Evolutionary conservation across 805 yeast genomes (phyloP).

Genomic region (Starmerella tilneyi): DNA sequence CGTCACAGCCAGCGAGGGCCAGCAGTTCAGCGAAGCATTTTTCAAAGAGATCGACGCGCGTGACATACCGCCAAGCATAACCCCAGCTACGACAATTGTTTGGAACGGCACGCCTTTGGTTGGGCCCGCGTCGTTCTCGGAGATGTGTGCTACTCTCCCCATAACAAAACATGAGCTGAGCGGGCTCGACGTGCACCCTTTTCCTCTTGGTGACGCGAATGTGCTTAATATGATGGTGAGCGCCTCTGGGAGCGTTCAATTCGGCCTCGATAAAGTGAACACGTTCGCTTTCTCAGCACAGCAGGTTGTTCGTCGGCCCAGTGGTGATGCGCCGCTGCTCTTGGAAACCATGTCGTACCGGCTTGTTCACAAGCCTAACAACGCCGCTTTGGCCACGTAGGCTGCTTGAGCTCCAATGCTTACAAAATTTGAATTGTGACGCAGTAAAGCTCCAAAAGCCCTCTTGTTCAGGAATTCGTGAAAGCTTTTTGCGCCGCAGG

Average conservation of each 20-base stretch:
- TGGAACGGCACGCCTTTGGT: conserved; percentile 37
- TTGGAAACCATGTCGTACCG: conserved; percentile 31
- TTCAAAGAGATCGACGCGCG: conserved; percentile 31
- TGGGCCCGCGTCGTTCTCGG: conserved; percentile 32
- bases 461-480: no score
- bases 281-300: conserved; percentile 31
- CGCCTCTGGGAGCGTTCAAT: conserved; percentile 31
- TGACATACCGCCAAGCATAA: conserved; percentile 25
- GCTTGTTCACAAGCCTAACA: conserved; percentile 30
- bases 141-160: conserved; percentile 32
- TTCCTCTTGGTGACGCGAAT: conserved; percentile 26
- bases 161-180: conserved; percentile 31
- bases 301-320: conserved; percentile 26
- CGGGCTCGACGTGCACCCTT: conserved; percentile 34
- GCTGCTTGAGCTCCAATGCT: not conserved
- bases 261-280: conserved; percentile 29
- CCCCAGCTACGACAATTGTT: conserved; percentile 33
- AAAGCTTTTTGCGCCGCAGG: no score
- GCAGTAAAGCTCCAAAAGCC: no score
- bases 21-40: conserved; percentile 27
- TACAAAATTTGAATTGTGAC: not conserved
- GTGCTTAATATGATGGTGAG: conserved; percentile 27
- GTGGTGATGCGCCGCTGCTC: conserved; percentile 16
- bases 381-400: conserved; percentile 23
- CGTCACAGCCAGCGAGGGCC: conserved; percentile 23